A percentile compares a stretch with the other conserved stretches of the same genome.
Evolutionary conservation across 176 grass and related monocot genomes (phyloP).

Genomic region (Elymus sibiricus): DNA sequence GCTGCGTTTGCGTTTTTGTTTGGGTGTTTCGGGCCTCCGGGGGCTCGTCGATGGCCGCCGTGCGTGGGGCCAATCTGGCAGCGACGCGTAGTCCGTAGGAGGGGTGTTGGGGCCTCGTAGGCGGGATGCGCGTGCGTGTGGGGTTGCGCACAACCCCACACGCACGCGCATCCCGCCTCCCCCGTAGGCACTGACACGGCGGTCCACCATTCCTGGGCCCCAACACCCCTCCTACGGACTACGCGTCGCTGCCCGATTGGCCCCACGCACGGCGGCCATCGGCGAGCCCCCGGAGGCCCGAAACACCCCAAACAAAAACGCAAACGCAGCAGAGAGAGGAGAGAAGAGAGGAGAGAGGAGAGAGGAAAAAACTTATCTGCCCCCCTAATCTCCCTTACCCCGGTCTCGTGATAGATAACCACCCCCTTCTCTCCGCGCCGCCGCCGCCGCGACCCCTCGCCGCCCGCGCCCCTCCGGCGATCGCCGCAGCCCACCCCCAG

Average conservation of each 20-base stretch:
- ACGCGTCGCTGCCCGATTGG: slow-evolving; percentile 38
- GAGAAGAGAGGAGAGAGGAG: too few relatives aligned
- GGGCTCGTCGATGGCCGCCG: slow-evolving; percentile 8
- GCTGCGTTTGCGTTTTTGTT: slow-evolving; percentile 26
- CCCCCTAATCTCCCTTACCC: slow-evolving; percentile 48
- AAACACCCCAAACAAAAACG: slow-evolving; percentile 11
- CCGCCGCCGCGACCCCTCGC: slow-evolving; percentile 37
- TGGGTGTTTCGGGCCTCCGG: neutral
- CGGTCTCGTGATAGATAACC: slow-evolving; percentile 48
- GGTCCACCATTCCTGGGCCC: neutral
- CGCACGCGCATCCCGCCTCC: neutral
- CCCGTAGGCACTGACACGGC: neutral
- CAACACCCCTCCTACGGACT: neutral
- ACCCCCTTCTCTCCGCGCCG: slow-evolving; percentile 8
- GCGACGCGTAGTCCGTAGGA: slow-evolving; percentile 26
- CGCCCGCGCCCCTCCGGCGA: slow-evolving; percentile 31
- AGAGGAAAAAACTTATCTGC: slow-evolving; percentile 54
- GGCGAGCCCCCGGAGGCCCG: neutral
- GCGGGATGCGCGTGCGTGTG: neutral
- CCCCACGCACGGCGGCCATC: slow-evolving; percentile 18
- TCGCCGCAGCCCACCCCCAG: slow-evolving; percentile 17
- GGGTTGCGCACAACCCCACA: neutral
- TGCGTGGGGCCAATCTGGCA: slow-evolving; percentile 17
- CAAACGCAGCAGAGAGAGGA: slow-evolving; percentile 27
- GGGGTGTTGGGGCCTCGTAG: neutral